Base-by-base conservation (phyloP, 345 rosid genomes). In the Gossypium thurberi region DNA sequence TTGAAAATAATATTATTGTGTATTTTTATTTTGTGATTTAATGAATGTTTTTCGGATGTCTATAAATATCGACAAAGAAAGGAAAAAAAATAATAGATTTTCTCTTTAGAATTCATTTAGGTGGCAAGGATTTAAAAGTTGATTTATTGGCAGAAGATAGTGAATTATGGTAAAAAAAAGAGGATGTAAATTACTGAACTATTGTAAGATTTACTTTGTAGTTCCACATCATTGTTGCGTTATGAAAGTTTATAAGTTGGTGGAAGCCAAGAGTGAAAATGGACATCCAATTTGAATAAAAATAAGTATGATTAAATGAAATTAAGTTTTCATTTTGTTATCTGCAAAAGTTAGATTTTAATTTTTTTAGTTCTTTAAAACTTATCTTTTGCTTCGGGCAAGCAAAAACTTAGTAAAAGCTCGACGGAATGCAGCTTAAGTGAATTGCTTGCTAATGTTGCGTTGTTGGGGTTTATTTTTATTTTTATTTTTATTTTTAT, bases 21-120 rank as follows among this genome's bases (percentile, higher is more conserved):
- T 42, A 10, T 40, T 69, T 46, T 65, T 61, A 13, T 66, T 68
- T 79, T n/a, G 68, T 26, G 62, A 10, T 75, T 3, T 25, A 60
- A 25, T 72, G 17, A 23, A 1, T 20, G 4, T 40, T 15, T 72
- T 28, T 28, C 13, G 17, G 44, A 11, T 62, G 37, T 18, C 3
- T 61, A 18, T 23, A 26, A 10, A 25, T 66, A 26, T 7, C 48
- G 14, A 26, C 12, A 17, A 73, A 47, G 40, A 33, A 25, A 10
- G 18, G 44, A 25, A 17, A 26, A 15, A 40, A 4, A 3, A 11
- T 17, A 33, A 18, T 20, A 23, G 43, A 67, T 6, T 25, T 63
- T 37, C n/a, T 3, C 12, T n/a, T 10, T 18, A 23, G 28, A 23
- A 2, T 21, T 68, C 40, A 28, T 15, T 52, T 51, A 50, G 44